Conservation (phyloP, 1,284 basidiomycete genomes). For the Wallemia mellicola region DNA sequence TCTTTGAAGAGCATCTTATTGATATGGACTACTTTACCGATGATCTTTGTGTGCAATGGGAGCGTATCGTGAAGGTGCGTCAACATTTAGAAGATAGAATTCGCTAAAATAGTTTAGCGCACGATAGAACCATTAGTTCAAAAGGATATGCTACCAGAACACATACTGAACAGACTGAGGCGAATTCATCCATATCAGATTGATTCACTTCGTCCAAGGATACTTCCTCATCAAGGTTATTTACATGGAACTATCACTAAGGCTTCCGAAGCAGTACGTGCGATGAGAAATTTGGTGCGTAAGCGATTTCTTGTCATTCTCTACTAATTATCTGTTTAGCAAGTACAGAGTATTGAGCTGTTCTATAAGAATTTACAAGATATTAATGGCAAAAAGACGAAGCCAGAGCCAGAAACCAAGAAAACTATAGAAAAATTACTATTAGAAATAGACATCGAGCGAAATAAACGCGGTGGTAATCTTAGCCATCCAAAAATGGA, state of each 20-base stretch:
- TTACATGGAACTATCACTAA: not conserved
- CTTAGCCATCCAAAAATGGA: constrained; percentile 83
- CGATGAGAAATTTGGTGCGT: not conserved
- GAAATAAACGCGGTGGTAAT: constrained; percentile 13
- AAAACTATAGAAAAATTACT: constrained; percentile 15
- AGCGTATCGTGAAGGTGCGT: not conserved
- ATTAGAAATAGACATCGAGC: constrained; percentile 9
- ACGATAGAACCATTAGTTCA: not conserved
- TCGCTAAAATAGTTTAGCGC: too few relatives aligned
- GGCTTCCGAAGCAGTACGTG: not conserved
- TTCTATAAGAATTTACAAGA: constrained; percentile 31
- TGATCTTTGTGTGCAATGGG: not conserved
- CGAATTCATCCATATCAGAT: not conserved
- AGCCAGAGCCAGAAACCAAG: not conserved
- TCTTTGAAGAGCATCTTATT: constrained; percentile 2
- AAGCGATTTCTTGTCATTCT: not conserved
- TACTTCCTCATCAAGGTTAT: not conserved
- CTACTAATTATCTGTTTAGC: constrained; percentile 18
- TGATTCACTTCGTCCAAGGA: not conserved
- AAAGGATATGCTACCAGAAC: not conserved
- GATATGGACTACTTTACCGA: not conserved
- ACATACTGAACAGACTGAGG: not conserved
- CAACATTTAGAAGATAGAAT: too few relatives aligned
- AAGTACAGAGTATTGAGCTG: constrained; percentile 51
- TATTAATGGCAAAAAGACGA: constrained; percentile 11